A percentile compares a stretch with the other conserved stretches of the same genome.
Evolutionary conservation across 495 filamentous ascomycete species (phyloP).

Genomic region (Endocarpon pusillum): DNA sequence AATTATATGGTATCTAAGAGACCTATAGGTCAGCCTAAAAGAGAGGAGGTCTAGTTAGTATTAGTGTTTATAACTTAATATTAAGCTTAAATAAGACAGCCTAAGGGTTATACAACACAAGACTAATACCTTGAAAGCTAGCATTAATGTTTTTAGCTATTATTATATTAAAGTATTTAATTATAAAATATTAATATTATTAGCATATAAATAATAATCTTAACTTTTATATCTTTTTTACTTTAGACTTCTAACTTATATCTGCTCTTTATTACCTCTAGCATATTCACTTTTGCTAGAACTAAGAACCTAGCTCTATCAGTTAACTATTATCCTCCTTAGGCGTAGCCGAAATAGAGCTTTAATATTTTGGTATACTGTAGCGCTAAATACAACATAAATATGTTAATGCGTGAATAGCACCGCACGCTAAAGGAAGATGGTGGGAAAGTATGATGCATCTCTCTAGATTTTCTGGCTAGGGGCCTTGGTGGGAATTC

Average conservation of each 20-base stretch:
- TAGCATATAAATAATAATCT: conserved; percentile 30
- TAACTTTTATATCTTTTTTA: conserved; percentile 27
- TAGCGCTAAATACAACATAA: conserved; percentile 38
- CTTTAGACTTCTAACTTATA: conserved; percentile 25
- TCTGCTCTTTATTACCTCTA: conserved; percentile 32
- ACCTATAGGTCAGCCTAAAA: no score
- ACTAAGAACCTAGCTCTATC: conserved; percentile 12
- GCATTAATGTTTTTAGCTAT: no score
- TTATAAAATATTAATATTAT: conserved; percentile 40
- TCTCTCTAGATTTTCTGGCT: conserved; percentile 39
- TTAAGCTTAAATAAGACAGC: no score
- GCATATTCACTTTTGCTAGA: conserved; percentile 27
- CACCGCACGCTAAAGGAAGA: conserved; percentile 31
- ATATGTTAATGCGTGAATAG: conserved; percentile 52
- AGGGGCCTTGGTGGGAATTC: conserved; percentile 28
- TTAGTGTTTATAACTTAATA: no score
- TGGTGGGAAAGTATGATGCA: conserved; percentile 39
- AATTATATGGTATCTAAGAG: no score
- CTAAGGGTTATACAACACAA: no score
- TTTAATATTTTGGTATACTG: conserved; percentile 25
- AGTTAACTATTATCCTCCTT: conserved; percentile 19
- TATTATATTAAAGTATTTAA: no score
- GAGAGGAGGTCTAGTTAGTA: no score
- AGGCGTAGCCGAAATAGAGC: conserved; percentile 30
- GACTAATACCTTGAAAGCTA: no score